Evolutionary conservation across 345 rosid genomes (phyloP).

Genomic region (Eucalyptus cladocalyx): DNA sequence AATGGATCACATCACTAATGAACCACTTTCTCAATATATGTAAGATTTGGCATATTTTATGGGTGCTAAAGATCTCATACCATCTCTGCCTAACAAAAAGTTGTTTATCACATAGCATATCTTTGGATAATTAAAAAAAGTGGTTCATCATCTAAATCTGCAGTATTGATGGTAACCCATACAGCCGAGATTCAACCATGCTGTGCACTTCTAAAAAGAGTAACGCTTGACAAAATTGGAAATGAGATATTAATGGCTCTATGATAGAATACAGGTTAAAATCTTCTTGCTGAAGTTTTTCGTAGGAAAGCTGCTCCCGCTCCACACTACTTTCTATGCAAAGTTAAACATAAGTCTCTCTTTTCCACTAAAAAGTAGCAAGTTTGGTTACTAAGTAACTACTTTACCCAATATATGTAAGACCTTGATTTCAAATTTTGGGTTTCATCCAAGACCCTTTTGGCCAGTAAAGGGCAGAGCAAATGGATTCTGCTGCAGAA

Average conservation of each 20-base stretch:
- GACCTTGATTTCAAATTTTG: neutral
- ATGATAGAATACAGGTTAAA: neutral
- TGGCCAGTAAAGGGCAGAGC: neutral
- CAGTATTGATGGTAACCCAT: accelerated
- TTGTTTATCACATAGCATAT: neutral
- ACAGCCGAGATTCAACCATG: neutral
- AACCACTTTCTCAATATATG: neutral
- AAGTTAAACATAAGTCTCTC: neutral
- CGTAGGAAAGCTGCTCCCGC: neutral
- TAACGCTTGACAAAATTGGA: neutral
- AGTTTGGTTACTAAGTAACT: neutral
- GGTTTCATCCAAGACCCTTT: neutral
- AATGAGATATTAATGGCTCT: neutral
- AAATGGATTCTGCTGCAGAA: neutral
- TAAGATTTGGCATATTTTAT: no score
- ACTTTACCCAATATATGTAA: neutral
- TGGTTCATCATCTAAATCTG: neutral
- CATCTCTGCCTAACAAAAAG: neutral
- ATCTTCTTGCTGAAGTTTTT: neutral
- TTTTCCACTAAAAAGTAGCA: neutral
- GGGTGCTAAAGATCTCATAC: neutral
- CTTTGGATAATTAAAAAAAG: neutral
- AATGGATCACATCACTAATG: no score
- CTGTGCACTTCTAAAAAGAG: neutral
- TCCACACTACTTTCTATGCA: neutral